A percentile compares a stretch with the other conserved stretches of the same genome.
Evolutionary conservation across 768 basidiomycete genomes (phyloP).

Genomic region (Holtermannia corniformis): DNA sequence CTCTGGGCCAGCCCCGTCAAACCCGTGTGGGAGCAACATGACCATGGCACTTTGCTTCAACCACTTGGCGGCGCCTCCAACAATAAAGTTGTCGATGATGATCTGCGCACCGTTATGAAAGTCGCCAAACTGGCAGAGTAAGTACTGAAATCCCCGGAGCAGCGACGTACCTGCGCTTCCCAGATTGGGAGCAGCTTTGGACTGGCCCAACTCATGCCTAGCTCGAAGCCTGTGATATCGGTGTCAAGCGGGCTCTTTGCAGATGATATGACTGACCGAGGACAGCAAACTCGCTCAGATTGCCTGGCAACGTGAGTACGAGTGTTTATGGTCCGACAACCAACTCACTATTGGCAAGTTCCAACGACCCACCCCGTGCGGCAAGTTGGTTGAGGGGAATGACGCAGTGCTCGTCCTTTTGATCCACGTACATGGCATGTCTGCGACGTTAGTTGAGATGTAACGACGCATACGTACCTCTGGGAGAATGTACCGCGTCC

Average conservation of each 20-base stretch:
- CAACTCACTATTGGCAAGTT: slow-evolving; percentile 70
- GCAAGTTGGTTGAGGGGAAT: slow-evolving; percentile 62
- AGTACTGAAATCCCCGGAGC: background rate
- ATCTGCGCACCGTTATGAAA: slow-evolving; percentile 88
- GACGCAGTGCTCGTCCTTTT: slow-evolving; percentile 64
- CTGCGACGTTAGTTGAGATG: slow-evolving; percentile 37
- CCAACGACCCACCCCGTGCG: slow-evolving; percentile 53
- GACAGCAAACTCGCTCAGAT: slow-evolving; percentile 79
- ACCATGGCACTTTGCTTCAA: slow-evolving; percentile 80
- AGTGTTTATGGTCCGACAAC: background rate
- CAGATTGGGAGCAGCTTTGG: slow-evolving; percentile 75
- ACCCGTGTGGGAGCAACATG: slow-evolving; percentile 76
- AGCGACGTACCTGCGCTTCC: slow-evolving; percentile 60
- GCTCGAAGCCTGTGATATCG: slow-evolving; percentile 59
- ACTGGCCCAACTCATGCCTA: slow-evolving; percentile 79
- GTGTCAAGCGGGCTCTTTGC: slow-evolving; percentile 3
- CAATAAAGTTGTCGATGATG: slow-evolving; percentile 79
- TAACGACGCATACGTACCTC: slow-evolving; percentile 43
- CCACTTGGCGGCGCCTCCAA: slow-evolving; percentile 83
- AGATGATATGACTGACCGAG: slow-evolving; percentile 51
- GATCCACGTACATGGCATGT: slow-evolving; percentile 88
- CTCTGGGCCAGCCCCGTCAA: slow-evolving; percentile 83
- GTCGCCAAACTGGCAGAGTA: slow-evolving; percentile 60
- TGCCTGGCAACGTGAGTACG: slow-evolving; percentile 49
- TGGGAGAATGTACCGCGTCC: slow-evolving; percentile 85